Evolutionary conservation across 225 moss, liverwort and hornwort species (phyloP), one percentile per base, ranked within the genome.

Genomic region (Sphagnum contortum): DNA sequence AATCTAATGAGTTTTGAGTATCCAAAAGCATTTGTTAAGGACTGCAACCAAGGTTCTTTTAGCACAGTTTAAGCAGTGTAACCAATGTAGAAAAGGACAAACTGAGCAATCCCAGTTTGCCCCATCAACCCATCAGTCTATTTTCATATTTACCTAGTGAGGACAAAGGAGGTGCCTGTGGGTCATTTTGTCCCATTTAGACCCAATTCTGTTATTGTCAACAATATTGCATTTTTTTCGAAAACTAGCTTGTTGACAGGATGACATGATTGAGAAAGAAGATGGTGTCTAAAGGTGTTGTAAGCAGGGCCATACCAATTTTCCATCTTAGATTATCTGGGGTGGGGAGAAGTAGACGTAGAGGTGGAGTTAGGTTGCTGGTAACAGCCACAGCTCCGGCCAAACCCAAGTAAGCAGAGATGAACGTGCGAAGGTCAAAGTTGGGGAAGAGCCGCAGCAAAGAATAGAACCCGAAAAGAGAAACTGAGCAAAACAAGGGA

Each of bases 371-470:
- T 48, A 98, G 77, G 60, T 98, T 98, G 78, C 91, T 89, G 8
- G 89, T 85, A 11, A 98, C 98, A 54, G 93, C 98, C 11, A 82
- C 80, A 12, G 91, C 87, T 64, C 93, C 91, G 69, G 93, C 98
- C 63, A 98, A 72, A 44, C 93, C 93, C 75, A 98, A 68, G 70
- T 98, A 93, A 14, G 76, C 83, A 9, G 91, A 90, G 58, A 98
- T 86, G 66, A 93, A 98, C 12, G 89, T 78, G 67, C 69, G 85
- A 61, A 98, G 53, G 68, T 98, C 92, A n/a, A 93, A 79, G 69
- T 83, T 65, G 47, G 98, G 93, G 73, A 98, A 89, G 78, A 93
- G 93, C 29, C 93, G 87, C 63, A 98, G 78, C 75, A 98, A 69
- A 60, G 79, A 78, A 64, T 98, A 98, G 74, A 98, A 93, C 57